Percentiles rank a stretch among this genome's conserved stretches.
These are phyloP conservation scores for Sisymbrium altissimum DNA, from an alignment of 345 rosid species.

Conservation along the genomic window DNA sequence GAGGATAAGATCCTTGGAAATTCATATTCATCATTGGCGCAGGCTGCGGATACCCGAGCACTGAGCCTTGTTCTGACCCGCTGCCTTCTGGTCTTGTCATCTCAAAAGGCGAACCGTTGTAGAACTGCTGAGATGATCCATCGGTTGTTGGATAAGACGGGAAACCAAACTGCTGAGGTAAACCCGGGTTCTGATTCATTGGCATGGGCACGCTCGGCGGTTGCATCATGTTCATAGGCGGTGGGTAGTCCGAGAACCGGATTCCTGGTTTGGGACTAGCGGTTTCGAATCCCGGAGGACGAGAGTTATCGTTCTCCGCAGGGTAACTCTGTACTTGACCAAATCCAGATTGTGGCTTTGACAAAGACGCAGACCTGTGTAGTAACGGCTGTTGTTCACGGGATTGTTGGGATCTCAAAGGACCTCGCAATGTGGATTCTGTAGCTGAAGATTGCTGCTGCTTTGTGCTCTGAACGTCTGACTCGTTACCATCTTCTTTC, in stretches of 20 bases:
- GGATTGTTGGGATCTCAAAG: constrained; percentile 57
- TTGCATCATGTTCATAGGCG: constrained; percentile 57
- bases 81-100: constrained; percentile 47
- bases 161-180: constrained; percentile 55
- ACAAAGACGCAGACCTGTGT: constrained; percentile 49
- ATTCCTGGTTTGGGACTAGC: constrained; percentile 49
- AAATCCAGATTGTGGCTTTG: constrained; percentile 46
- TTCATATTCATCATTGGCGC: constrained; percentile 48
- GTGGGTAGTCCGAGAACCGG: constrained; percentile 61
- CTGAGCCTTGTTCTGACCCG: constrained; percentile 71
- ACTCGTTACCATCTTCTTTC: constrained; percentile 69
- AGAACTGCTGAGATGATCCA: constrained; percentile 63
- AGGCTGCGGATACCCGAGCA: constrained; percentile 68
- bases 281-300: constrained; percentile 69
- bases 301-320: constrained; percentile 44
- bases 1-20: constrained; percentile 53
- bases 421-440: constrained; percentile 66
- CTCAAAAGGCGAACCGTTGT: constrained; percentile 49
- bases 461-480: constrained; percentile 66
- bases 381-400: constrained; percentile 52
- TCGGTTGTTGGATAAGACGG: constrained; percentile 61
- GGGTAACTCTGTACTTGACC: constrained; percentile 55
- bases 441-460: constrained; percentile 63
- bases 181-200: constrained; percentile 46
- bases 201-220: constrained; percentile 59